phyloP scores from a whole-genome alignment of 2,329 filamentous ascomycete species.

The Berkeleyomyces basicola region DNA sequence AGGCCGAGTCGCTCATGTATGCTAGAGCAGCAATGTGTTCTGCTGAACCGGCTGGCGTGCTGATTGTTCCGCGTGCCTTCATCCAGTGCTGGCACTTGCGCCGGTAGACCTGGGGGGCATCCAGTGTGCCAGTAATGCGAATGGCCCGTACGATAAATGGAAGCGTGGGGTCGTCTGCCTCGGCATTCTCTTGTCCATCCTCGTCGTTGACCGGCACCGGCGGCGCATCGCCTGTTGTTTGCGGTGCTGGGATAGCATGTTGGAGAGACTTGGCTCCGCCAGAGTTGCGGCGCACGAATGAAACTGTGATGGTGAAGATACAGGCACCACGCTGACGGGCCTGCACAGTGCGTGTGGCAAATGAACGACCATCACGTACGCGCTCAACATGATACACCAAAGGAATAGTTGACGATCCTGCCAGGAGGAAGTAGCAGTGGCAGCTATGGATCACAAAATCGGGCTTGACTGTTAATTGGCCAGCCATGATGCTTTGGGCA shows the following conservation, averaged over 20 bases:
- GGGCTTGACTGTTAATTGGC: conserved; percentile 67
- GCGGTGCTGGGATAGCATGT: conserved; percentile 48
- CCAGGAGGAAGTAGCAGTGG: conserved; percentile 98
- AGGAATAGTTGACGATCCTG: conserved; percentile 68
- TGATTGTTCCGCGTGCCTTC: conserved; percentile 57
- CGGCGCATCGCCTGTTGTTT: conserved; percentile 21
- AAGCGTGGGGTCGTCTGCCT: conserved; percentile 29
- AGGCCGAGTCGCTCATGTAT: conserved; percentile 85
- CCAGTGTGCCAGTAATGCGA: conserved; percentile 22
- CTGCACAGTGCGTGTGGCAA: conserved; percentile 88
- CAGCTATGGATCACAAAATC: conserved; percentile 83
- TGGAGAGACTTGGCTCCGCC: conserved; percentile 36
- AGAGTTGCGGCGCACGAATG: conserved; percentile 56
- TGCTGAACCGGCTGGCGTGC: conserved; percentile 52
- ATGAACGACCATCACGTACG: conserved; percentile 78
- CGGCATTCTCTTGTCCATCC: conserved; percentile 27
- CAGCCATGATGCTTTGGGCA: conserved; percentile 75
- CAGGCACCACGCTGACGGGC: conserved; percentile 72
- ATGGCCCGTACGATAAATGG: conserved; percentile 33
- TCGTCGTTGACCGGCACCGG: conserved; percentile 24
- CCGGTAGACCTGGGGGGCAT: conserved; percentile 37
- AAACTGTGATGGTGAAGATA: conserved; percentile 93
- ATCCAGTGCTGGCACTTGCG: conserved; percentile 61
- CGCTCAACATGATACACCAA: conserved; percentile 91
- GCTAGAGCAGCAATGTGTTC: conserved; percentile 78